Conservation (phyloP, 345 rosid species). For the Sisymbrium irio region DNA sequence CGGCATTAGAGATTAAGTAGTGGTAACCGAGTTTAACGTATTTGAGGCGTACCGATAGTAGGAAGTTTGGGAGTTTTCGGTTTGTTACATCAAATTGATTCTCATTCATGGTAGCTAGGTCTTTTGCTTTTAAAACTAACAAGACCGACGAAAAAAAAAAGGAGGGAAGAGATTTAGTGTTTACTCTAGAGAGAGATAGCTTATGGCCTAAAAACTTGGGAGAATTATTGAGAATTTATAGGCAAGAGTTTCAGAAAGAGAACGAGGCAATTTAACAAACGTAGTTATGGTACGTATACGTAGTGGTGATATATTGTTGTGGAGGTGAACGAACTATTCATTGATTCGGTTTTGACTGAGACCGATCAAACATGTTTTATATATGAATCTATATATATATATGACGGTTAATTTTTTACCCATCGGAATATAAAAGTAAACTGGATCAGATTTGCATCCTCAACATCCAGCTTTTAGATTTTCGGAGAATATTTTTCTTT, state of each 20-base stretch:
- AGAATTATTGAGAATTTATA: conserved; percentile 21
- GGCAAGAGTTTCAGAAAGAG: conserved; percentile 16
- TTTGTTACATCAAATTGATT: conserved; percentile 30
- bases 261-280: neutral
- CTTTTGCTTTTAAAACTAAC: neutral
- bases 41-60: conserved; percentile 56
- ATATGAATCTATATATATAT: neutral
- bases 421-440: neutral
- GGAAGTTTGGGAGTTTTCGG: conserved; percentile 59
- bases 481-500: neutral
- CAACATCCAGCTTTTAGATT: neutral
- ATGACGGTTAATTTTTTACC: neutral
- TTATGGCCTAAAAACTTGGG: conserved; percentile 19
- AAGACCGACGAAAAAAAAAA: neutral
- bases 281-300: neutral
- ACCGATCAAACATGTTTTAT: neutral
- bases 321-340: conserved; percentile 30
- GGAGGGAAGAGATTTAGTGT: neutral
- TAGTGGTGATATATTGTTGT: conserved; percentile 20
- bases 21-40: conserved; percentile 85
- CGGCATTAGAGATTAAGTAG: conserved; percentile 62
- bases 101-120: conserved; percentile 22
- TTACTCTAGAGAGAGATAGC: conserved; percentile 1
- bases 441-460: neutral
- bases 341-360: conserved; percentile 6